Evolutionary conservation across 2,329 filamentous ascomycete species (phyloP), one percentile per base, ranked within the genome.

Genomic region (Periglandula ipomoeae): DNA sequence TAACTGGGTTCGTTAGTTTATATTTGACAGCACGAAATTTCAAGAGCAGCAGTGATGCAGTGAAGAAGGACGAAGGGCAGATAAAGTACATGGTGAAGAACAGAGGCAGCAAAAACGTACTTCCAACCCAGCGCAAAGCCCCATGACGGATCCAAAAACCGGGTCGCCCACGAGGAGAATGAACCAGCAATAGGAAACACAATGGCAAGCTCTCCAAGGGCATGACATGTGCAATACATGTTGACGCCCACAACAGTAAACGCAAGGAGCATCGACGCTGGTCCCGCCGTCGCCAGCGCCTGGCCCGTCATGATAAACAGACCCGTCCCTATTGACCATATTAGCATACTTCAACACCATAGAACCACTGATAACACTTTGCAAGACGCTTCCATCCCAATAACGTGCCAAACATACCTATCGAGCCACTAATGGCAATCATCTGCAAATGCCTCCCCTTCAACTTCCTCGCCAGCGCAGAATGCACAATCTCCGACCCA

Each of bases 61-160:
- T 13, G 7, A 24, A 27, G 17, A 37, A 2, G 17, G 17, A 22
- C 26, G 23, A 35, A 35, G 9, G n/a, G 6, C 26, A 30, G 13
- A 30, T 4, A 11, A 17, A 23, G 20, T 19, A n/a, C n/a, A n/a
- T n/a, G n/a, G n/a, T n/a, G n/a, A n/a, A n/a, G n/a, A n/a, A n/a
- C n/a, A n/a, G n/a, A n/a, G n/a, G n/a, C n/a, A n/a, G n/a, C 7
- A 34, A 19, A 20, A 19, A 74, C 79, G 65, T 66, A 87, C 76
- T 94, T 95, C 89, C 89, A 95, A 11, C 89, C 89, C 86, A 95
- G 94, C 40, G 89, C 87, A 61, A 95, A 95, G 0, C 89, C 89
- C 89, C 88, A 95, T 0, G 90, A 89, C 1, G 90, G 91, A 61
- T 96, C 89, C 22, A 97, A 68, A 60, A 97, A 96, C 17, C 91